Conservation (phyloP, 768 basidiomycete genomes). For the Lentinula raphanica region DNA sequence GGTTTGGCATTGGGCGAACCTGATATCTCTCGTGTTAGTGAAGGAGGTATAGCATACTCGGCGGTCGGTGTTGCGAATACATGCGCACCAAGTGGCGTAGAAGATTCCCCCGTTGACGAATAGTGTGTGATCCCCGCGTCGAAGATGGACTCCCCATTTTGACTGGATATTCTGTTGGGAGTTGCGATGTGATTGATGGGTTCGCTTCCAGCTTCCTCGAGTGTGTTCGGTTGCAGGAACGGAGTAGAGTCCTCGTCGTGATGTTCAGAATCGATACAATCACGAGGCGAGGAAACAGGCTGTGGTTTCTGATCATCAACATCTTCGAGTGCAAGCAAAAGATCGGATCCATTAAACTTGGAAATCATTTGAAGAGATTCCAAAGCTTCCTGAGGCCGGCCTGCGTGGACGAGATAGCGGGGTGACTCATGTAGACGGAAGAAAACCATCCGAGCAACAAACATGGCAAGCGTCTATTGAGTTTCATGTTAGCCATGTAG, state of each 20-base stretch:
- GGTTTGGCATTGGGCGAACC: background rate
- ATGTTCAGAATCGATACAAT: background rate
- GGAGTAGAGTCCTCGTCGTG: constrained; percentile 24
- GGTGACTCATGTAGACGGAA: constrained; percentile 95
- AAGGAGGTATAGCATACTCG: background rate
- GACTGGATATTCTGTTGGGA: background rate
- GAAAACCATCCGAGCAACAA: constrained; percentile 78
- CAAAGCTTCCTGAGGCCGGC: constrained; percentile 78
- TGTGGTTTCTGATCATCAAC: constrained; percentile 43
- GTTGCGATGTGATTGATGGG: background rate
- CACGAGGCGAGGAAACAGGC: constrained; percentile 10
- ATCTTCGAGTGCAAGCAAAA: constrained; percentile 65
- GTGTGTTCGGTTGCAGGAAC: background rate
- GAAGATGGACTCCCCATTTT: background rate
- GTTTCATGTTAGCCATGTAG: background rate
- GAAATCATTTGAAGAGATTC: constrained; percentile 82
- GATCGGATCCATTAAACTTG: constrained; percentile 73
- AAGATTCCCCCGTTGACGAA: constrained; percentile 1
- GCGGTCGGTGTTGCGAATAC: constrained; percentile 21
- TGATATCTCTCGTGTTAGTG: background rate
- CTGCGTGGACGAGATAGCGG: constrained; percentile 85
- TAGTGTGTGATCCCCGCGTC: background rate
- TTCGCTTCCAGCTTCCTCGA: background rate
- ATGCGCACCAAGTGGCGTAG: constrained; percentile 20
- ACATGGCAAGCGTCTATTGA: constrained; percentile 79